Conservation (phyloP, 805 yeast species). For the Helenozyma baotianmanensis region DNA sequence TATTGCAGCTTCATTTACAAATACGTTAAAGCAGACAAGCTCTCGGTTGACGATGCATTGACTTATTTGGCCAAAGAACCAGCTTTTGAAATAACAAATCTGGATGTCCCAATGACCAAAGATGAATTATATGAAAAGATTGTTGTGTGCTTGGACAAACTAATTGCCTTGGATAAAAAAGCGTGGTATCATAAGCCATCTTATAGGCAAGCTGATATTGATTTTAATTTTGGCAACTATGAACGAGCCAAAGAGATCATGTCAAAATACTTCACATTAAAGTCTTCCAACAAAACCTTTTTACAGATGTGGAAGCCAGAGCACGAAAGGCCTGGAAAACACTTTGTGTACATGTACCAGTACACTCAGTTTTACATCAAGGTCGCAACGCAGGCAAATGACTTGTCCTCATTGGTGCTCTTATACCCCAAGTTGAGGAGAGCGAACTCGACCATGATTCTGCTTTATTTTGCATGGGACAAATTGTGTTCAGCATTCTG, state of each 20-base stretch:
- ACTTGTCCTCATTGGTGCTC: slow-evolving; percentile 53
- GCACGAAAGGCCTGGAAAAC: slow-evolving; percentile 86
- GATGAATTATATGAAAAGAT: slow-evolving; percentile 35
- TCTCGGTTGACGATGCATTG: slow-evolving; percentile 38
- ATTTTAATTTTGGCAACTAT: slow-evolving; percentile 47
- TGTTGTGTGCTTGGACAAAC: slow-evolving; percentile 41
- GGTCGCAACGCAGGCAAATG: slow-evolving; percentile 48
- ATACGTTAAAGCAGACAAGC: slow-evolving; percentile 33
- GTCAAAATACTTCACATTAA: slow-evolving; percentile 57
- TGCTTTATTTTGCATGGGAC: slow-evolving; percentile 65
- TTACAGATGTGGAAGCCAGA: slow-evolving; percentile 94
- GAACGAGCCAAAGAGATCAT: slow-evolving; percentile 61
- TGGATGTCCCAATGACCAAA: slow-evolving; percentile 11
- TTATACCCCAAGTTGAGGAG: slow-evolving; percentile 74
- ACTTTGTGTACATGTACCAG: slow-evolving; percentile 69
- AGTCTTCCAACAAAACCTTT: slow-evolving; percentile 63
- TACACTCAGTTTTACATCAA: slow-evolving; percentile 64
- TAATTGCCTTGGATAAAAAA: slow-evolving; percentile 63
- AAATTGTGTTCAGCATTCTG: slow-evolving; percentile 49
- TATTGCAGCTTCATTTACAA: slow-evolving; percentile 58
- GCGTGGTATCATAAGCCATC: slow-evolving; percentile 91
- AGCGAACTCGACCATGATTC: slow-evolving; percentile 71
- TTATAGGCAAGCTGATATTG: slow-evolving; percentile 63
- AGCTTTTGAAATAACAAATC: slow-evolving; percentile 1
- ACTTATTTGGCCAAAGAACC: slow-evolving; percentile 36